These are phyloP conservation scores for Hymenotorrendiella dingleyae DNA, from an alignment of 2,329 filamentous ascomycete genomes.

Conservation along the genomic window DNA sequence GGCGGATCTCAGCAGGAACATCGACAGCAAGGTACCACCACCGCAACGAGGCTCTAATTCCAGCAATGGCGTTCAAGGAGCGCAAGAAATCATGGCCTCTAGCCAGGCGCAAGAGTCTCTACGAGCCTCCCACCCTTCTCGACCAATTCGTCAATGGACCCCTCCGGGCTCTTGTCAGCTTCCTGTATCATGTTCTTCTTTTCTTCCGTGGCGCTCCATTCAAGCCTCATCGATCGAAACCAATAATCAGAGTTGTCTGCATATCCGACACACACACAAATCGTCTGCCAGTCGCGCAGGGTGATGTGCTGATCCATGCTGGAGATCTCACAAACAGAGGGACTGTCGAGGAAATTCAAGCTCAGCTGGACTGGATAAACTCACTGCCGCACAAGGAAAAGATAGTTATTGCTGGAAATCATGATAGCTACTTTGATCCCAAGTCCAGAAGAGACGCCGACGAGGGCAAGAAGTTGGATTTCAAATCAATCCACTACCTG, in stretches of 20 bases:
- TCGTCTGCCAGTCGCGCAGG: conserved; percentile 58
- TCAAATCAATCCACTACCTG: conserved; percentile 68
- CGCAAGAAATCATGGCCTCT: conserved; percentile 23
- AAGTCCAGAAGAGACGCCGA: conserved; percentile 53
- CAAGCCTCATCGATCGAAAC: conserved; percentile 46
- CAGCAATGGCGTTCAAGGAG: too few relatives aligned
- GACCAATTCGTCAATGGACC: conserved; percentile 65
- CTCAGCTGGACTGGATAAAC: conserved; percentile 77
- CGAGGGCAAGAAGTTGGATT: conserved; percentile 51
- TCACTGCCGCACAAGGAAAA: conserved; percentile 72
- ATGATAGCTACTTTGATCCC: conserved; percentile 79
- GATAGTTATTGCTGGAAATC: conserved; percentile 79
- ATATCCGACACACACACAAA: conserved; percentile 83
- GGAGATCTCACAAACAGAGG: conserved; percentile 78
- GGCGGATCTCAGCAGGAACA: too few relatives aligned
- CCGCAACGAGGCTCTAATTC: too few relatives aligned
- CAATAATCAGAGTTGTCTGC: conserved; percentile 71
- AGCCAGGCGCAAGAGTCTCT: conserved; percentile 25
- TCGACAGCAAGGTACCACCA: too few relatives aligned
- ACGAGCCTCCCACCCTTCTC: conserved; percentile 39
- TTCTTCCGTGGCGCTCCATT: conserved; percentile 62
- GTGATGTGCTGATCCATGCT: conserved; percentile 84
- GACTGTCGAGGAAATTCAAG: conserved; percentile 66
- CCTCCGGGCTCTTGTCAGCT: conserved; percentile 54
- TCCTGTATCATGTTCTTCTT: conserved; percentile 59